Percentiles rank a stretch among this genome's conserved stretches.
These are phyloP conservation scores for Monosporozyma aquatica DNA, from an alignment of 805 yeast genomes.

Conservation along the genomic window DNA sequence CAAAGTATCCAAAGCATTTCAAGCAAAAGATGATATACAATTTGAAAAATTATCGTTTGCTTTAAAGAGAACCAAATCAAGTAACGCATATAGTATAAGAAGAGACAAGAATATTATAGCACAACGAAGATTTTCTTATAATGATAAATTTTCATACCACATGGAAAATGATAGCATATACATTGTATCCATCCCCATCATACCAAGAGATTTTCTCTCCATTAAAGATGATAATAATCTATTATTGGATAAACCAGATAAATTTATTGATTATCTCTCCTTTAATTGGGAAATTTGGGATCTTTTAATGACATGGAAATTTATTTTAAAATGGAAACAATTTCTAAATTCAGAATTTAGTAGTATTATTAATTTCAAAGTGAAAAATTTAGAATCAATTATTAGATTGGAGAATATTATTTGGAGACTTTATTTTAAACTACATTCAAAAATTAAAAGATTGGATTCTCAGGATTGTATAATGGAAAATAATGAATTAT, in stretches of 20 bases:
- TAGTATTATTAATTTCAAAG: no score
- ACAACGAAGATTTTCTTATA: conserved; percentile 6
- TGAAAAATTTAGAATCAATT: conserved; percentile 22
- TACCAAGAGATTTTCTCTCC: conserved; percentile 1
- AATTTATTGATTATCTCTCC: conserved; percentile 84
- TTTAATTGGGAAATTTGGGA: conserved; percentile 90
- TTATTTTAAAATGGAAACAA: conserved; percentile 34
- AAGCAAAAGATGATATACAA: conserved; percentile 59
- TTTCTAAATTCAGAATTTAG: conserved; percentile 1
- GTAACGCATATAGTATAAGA: neutral
- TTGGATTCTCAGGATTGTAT: neutral
- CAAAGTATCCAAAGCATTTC: conserved; percentile 41
- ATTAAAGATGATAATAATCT: conserved; percentile 64
- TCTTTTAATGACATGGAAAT: conserved; percentile 78
- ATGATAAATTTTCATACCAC: conserved; percentile 7
- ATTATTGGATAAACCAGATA: conserved; percentile 49
- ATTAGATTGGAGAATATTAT: conserved; percentile 75
- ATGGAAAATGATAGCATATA: neutral
- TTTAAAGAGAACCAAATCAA: conserved; percentile 65
- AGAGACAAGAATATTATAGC: no score
- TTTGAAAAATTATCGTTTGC: conserved; percentile 61
- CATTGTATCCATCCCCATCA: neutral
- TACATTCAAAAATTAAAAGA: no score
- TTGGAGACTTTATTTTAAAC: conserved; percentile 65
- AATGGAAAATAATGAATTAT: conserved; percentile 50